Base-by-base conservation (phyloP, 202 grass and related monocot genomes). In the Eragrostis tef region DNA sequence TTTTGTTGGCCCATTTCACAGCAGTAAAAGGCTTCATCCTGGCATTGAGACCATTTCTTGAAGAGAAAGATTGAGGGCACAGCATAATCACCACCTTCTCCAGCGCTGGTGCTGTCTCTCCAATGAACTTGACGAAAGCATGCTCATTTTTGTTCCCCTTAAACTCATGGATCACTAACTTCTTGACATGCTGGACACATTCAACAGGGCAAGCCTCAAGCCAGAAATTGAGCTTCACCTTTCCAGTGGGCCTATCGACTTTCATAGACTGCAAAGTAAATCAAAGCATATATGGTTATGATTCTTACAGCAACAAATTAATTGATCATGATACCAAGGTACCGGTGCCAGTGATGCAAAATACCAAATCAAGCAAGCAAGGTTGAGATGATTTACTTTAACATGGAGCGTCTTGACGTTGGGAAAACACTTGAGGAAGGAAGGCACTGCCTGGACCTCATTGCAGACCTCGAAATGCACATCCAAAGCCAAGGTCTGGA, bases 381-480 rank as follows among this genome's bases (percentile, higher is more conserved):
- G 24, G 11, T 6, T 52, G 25, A 19, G 8, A 53, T 20, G 21
- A 11, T 62, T 58, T 54, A 88, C 89, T 73, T 79, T 48, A 27
- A 87, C 26, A 72, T 80, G 70, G 34, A 87, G 62, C 1, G 81
- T 87, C 47, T 91, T 70, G 7, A 85, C 46, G 11, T 17, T 88
- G 31, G 82, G 89, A 39, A 91, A 88, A 45, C 89, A 88, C 85
- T 73, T 88, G 54, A 88, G 74, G 71, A 88, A 83, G 51, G 22
- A 12, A 12, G 77, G 67, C 70, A 91, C 8, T 64, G 64, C 44
- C 39, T 80, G 57, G 11, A 48, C 63, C 25, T 80, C 69, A 25
- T 3, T 34, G 14, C 5, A 25, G 52, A 69, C 54, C 61, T 34
- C 67, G 36, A 91, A 88, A 4, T 59, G 45, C 64, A 86, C 46